These are phyloP conservation scores for Populus hybrid DNA, from an alignment of 441 rosid genomes.

Conservation along the genomic window DNA sequence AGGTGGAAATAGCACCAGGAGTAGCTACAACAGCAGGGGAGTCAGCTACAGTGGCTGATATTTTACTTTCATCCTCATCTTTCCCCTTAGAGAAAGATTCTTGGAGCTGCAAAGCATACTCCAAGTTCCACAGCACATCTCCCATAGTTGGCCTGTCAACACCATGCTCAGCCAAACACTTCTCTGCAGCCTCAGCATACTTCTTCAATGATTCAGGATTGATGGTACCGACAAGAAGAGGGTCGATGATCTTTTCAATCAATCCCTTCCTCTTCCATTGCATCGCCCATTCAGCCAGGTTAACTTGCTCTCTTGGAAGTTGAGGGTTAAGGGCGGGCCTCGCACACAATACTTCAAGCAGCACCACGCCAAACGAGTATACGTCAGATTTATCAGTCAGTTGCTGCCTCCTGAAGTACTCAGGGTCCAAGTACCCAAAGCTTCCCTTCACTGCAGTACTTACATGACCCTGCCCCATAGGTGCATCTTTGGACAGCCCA, in stretches of 20 bases:
- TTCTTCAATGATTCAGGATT: constrained; percentile 89
- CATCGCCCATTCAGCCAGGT: constrained; percentile 95
- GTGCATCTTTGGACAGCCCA: constrained; percentile 80
- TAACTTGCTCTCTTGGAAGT: constrained; percentile 80
- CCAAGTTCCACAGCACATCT: constrained; percentile 92
- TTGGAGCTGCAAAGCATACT: constrained; percentile 89
- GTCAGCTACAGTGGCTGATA: constrained; percentile 14
- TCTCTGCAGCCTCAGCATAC: constrained; percentile 82
- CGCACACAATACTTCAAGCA: constrained; percentile 71
- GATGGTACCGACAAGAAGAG: constrained; percentile 51
- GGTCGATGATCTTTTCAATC: constrained; percentile 78
- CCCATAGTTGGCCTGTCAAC: constrained; percentile 95
- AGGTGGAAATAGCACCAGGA: constrained; percentile 18
- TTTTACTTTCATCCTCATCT: constrained; percentile 51
- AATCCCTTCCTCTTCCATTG: constrained; percentile 83
- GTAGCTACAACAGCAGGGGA: constrained; percentile 23
- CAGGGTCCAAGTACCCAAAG: constrained; percentile 81
- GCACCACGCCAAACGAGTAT: constrained; percentile 85
- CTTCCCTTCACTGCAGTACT: constrained; percentile 92
- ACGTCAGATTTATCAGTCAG: constrained; percentile 85
- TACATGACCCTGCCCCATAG: constrained; percentile 72
- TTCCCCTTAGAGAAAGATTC: constrained; percentile 59
- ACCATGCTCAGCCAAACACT: constrained; percentile 82
- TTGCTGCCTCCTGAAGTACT: constrained; percentile 80
- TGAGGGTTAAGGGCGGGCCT: constrained; percentile 74